Conservation (phyloP, 306 rosid species). For the Macrotyloma uniflorum region DNA sequence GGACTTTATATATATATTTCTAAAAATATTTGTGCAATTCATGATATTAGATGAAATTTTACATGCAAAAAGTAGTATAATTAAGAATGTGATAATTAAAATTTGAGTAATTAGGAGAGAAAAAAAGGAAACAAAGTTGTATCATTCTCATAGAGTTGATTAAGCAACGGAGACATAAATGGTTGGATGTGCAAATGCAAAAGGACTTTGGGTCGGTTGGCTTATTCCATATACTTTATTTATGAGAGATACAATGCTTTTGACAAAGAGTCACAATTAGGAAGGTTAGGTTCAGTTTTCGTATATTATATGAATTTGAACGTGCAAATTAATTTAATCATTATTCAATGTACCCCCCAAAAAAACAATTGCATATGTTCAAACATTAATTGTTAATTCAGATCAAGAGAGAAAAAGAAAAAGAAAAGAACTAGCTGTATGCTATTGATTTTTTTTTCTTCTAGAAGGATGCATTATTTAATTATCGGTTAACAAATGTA, state of each 20-base stretch:
- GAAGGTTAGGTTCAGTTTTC: conserved; percentile 44
- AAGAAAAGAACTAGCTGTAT: not conserved
- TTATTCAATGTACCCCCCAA: conserved; percentile 19
- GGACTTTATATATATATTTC: not conserved
- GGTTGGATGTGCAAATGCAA: conserved; percentile 1
- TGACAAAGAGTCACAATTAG: conserved; percentile 41
- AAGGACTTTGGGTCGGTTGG: conserved; percentile 25
- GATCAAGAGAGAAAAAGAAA: not conserved
- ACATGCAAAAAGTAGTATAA: not conserved
- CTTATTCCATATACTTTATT: conserved; percentile 26
- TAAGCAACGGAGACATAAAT: conserved; percentile 1
- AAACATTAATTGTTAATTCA: conserved; percentile 5
- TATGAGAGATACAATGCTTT: conserved; percentile 33
- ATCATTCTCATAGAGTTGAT: not conserved
- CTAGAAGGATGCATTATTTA: not conserved
- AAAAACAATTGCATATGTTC: not conserved
- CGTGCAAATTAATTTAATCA: conserved; percentile 21
- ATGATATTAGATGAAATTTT: not conserved
- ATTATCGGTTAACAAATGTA: not conserved
- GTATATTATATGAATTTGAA: conserved; percentile 27
- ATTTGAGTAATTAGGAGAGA: not conserved
- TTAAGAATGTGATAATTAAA: conserved; percentile 15
- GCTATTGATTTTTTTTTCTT: not conserved
- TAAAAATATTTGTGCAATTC: no score
- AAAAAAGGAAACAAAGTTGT: not conserved